Evolutionary conservation across 2,329 filamentous ascomycete species (phyloP).

Genomic region (Aaosphaeria arxii): DNA sequence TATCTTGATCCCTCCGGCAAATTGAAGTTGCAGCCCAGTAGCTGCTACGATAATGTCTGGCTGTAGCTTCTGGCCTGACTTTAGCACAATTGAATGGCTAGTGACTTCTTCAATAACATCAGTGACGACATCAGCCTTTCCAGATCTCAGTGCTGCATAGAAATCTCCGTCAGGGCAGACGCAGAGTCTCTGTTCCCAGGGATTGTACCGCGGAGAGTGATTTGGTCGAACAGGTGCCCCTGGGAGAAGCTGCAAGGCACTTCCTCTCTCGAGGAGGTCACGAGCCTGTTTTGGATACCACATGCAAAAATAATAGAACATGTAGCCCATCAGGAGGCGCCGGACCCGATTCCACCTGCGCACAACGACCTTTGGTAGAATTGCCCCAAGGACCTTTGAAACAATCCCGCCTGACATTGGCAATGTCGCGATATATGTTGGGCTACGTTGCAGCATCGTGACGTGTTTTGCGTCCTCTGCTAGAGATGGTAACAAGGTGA

Average conservation of each 20-base stretch:
- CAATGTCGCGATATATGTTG: conserved; percentile 55
- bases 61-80: conserved; percentile 43
- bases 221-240: conserved; percentile 25
- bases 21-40: conserved; percentile 55
- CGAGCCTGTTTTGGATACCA: conserved; percentile 49
- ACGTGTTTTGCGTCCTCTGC: conserved; percentile 59
- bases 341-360: conserved; percentile 42
- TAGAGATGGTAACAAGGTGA: conserved; percentile 69
- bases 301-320: conserved; percentile 47
- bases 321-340: conserved; percentile 45
- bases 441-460: conserved; percentile 77
- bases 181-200: conserved; percentile 69
- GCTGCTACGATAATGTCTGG: conserved; percentile 61
- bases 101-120: conserved; percentile 50
- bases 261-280: conserved; percentile 43
- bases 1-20: conserved; percentile 51
- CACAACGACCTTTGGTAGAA: conserved; percentile 40
- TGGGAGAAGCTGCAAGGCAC: conserved; percentile 49
- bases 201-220: conserved; percentile 42
- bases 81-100: conserved; percentile 44
- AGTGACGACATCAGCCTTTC: conserved; percentile 49
- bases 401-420: not conserved
- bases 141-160: conserved; percentile 46
- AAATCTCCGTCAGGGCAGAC: conserved; percentile 58
- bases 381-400: conserved; percentile 11